These are phyloP conservation scores for Aureobasidium leucospermi DNA, from an alignment of 2,329 filamentous ascomycete genomes.

Conservation along the genomic window DNA sequence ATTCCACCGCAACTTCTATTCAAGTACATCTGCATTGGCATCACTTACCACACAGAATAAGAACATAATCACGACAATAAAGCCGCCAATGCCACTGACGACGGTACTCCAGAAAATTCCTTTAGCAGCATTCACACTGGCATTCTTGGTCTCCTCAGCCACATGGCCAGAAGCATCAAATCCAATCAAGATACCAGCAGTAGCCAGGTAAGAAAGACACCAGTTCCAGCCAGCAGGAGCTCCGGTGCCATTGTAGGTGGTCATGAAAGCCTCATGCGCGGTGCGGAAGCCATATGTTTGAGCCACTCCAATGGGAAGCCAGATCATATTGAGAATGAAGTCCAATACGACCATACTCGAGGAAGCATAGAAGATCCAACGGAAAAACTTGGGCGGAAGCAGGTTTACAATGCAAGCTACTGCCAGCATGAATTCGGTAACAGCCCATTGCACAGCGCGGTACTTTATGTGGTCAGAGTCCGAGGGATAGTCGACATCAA, in stretches of 20 bases:
- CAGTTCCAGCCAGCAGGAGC: slow-evolving; percentile 53
- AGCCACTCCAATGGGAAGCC: slow-evolving; percentile 51
- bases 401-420: slow-evolving; percentile 33
- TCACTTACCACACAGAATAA: slow-evolving; percentile 43
- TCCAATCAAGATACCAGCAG: slow-evolving; percentile 53
- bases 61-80: slow-evolving; percentile 51
- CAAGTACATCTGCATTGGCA: background rate
- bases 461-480: slow-evolving; percentile 48
- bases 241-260: slow-evolving; percentile 48
- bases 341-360: slow-evolving; percentile 48
- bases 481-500: slow-evolving; percentile 45
- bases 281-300: slow-evolving; percentile 52
- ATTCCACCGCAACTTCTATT: no score
- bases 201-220: slow-evolving; percentile 55
- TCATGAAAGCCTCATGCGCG: slow-evolving; percentile 52
- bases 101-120: slow-evolving; percentile 56
- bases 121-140: slow-evolving; percentile 45
- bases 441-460: slow-evolving; percentile 55
- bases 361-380: slow-evolving; percentile 45
- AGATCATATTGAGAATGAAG: slow-evolving; percentile 53
- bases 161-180: slow-evolving; percentile 56
- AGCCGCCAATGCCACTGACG: slow-evolving; percentile 49
- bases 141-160: slow-evolving; percentile 55
- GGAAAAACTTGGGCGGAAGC: slow-evolving; percentile 35
- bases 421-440: slow-evolving; percentile 38